phyloP scores from a whole-genome alignment of 2,329 filamentous ascomycete genomes.

The Pestalotiopsis fici region DNA sequence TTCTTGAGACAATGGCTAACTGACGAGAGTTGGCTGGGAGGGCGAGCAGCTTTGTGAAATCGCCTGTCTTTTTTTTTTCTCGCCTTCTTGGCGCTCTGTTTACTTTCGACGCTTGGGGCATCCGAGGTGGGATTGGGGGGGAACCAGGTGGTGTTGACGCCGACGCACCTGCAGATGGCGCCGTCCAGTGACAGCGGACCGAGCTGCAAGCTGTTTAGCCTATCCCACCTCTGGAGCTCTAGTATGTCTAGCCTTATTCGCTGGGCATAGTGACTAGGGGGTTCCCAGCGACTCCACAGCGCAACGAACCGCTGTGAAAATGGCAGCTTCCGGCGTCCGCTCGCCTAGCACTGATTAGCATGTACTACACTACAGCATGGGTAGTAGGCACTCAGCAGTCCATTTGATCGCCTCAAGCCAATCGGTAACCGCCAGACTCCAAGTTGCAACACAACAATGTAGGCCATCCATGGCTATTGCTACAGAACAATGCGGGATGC shows the following conservation, averaged over 20 bases:
- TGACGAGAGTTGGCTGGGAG: neutral
- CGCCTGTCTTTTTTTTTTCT: neutral
- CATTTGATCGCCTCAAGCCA: neutral
- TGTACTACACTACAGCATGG: too few species aligned
- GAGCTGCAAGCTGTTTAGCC: slow-evolving; percentile 1
- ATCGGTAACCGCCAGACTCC: neutral
- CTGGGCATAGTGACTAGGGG: neutral
- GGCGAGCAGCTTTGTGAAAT: neutral
- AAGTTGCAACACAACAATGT: neutral
- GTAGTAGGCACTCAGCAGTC: too few species aligned
- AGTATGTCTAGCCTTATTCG: neutral
- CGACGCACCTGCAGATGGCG: neutral
- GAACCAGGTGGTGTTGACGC: neutral
- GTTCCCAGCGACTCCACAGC: neutral
- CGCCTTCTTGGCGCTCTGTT: neutral
- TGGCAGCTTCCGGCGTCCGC: neutral
- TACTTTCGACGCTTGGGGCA: neutral
- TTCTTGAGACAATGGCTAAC: neutral
- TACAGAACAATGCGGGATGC: neutral
- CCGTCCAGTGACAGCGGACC: slow-evolving; percentile 1
- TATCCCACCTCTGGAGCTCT: neutral
- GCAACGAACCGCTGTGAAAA: neutral
- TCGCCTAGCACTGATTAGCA: neutral
- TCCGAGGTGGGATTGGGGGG: neutral
- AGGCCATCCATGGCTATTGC: too few species aligned